Evolutionary conservation across 202 grass and related monocot genomes (phyloP).

Genomic region (Bolboschoenoplectus hybrid): DNA sequence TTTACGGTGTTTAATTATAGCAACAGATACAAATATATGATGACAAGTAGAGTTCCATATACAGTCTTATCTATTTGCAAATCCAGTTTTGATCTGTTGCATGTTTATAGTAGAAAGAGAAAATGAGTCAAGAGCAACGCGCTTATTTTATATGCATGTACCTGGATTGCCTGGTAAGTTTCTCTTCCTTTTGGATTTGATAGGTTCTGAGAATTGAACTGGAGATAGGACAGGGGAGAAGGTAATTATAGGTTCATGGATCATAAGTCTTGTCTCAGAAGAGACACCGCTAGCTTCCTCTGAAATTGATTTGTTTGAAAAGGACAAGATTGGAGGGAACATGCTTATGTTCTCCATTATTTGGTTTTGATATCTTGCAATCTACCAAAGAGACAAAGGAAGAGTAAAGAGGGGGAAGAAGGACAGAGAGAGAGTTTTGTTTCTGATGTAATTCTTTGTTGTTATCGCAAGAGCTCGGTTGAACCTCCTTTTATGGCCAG

Average conservation of each 20-base stretch:
- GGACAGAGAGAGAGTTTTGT: neutral
- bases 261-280: constrained; percentile 21
- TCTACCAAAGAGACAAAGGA: constrained; percentile 38
- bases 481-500: constrained; percentile 35
- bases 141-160: constrained; percentile 32
- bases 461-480: constrained; percentile 29
- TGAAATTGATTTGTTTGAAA: constrained; percentile 38
- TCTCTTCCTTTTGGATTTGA: constrained; percentile 78
- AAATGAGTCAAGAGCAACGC: neutral
- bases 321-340: constrained; percentile 32
- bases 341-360: constrained; percentile 37
- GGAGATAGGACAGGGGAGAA: constrained; percentile 45
- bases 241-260: constrained; percentile 21
- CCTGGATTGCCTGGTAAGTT: constrained; percentile 94
- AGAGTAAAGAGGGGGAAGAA: neutral
- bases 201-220: neutral
- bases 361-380: constrained; percentile 22
- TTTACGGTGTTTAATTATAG: neutral
- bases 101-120: neutral
- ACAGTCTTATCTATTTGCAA: neutral
- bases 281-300: constrained; percentile 24
- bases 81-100: neutral
- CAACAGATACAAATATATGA: neutral
- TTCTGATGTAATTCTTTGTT: constrained; percentile 33
- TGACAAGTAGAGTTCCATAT: too few relatives aligned